Conservation (phyloP, 129 eudicot genomes). For the Deinandra increscens region DNA sequence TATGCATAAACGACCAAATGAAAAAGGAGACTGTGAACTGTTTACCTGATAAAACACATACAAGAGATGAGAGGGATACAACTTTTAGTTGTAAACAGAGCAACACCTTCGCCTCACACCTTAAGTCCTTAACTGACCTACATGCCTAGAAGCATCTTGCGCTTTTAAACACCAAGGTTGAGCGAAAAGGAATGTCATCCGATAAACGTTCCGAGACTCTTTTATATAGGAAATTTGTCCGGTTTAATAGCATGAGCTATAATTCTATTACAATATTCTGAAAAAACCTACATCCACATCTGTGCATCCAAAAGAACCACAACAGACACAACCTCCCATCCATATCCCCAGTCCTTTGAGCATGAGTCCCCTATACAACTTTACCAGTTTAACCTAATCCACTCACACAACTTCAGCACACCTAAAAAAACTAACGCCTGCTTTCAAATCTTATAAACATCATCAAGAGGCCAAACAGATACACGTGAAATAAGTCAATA, state of each 20-base stretch:
- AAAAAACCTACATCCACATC: background rate
- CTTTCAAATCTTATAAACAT: background rate
- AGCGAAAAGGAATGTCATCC: background rate
- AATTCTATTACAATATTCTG: background rate
- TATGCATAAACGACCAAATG: too few relatives aligned
- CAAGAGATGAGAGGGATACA: too few relatives aligned
- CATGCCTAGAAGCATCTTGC: too few relatives aligned
- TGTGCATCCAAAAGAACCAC: background rate
- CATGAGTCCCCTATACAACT: background rate
- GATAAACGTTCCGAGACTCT: background rate
- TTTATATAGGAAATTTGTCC: background rate
- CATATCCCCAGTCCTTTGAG: background rate
- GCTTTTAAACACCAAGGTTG: too few relatives aligned
- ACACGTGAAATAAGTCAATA: background rate
- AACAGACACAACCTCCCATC: background rate
- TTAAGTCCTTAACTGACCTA: too few relatives aligned
- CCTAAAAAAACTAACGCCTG: background rate
- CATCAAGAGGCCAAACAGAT: background rate
- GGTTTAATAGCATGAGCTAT: background rate
- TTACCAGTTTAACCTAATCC: slow-evolving; percentile 13
- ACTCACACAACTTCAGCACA: background rate
- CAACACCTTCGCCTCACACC: too few relatives aligned
- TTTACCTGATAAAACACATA: too few relatives aligned
- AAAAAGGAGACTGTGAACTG: too few relatives aligned
- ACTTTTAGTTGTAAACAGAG: too few relatives aligned